Base-by-base conservation (phyloP, 441 rosid species). In the Pelargonium cotyledonis region DNA sequence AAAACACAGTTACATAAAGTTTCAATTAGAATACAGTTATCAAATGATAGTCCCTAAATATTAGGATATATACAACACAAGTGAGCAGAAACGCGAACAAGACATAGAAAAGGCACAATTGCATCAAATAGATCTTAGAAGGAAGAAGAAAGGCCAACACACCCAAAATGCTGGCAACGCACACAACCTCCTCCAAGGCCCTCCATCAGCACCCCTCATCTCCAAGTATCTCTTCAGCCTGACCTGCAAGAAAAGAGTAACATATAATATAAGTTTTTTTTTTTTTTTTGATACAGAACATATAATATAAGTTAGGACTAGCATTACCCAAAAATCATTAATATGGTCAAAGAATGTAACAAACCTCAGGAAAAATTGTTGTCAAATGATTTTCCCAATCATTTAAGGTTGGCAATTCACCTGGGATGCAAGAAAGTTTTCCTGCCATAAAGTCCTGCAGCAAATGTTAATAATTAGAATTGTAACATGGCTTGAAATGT, bases 191-290 rank as follows among this genome's bases (percentile, higher is more conserved):
- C 99, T 92, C 99, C 96, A 92, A 57, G 99, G 98, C 73, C 99
- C 98, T 78, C 99, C 98, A 85, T 92, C 99, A 81, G 98, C 97
- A 67, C 99, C 99, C 79, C 98, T 92, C 99, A 95, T 95, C 83
- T 95, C 99, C 84, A 95, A 80, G 82, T 92, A 95, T 67, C 99
- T 86, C 88, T 95, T 95, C 76, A 95, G 78, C 73, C 99, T 86
- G 69, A 92, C 99, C 98, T 92, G 83, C 72, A 81, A 58, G 49
- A 68, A 68, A 31, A n/a, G 49, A 70, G 49, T 53, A n/a, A n/a
- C n/a, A n/a, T n/a, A n/a, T n/a, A n/a, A n/a, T n/a, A n/a, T n/a
- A n/a, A n/a, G n/a, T n/a, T n/a, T n/a, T n/a, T n/a, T n/a, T n/a
- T n/a, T n/a, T n/a, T n/a, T n/a, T n/a, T n/a, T n/a, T n/a, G n/a